Evolutionary conservation across 306 rosid genomes (phyloP).

Genomic region (Parietaria judaica): DNA sequence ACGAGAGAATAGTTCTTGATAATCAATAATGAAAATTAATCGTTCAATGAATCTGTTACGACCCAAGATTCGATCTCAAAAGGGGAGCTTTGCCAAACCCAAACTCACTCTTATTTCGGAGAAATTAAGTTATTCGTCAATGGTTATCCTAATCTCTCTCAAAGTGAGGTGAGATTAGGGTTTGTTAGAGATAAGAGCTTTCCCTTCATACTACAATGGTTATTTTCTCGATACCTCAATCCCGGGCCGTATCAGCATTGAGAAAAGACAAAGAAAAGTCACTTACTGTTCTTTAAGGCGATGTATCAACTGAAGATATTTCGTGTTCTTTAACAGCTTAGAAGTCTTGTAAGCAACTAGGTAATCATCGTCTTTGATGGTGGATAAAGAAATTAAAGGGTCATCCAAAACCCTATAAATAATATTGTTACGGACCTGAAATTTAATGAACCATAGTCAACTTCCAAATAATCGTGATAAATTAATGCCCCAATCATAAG

Average conservation of each 20-base stretch:
- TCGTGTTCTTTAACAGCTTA: constrained; percentile 55
- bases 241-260: background rate
- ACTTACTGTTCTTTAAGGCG: constrained; percentile 80
- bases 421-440: constrained; percentile 66
- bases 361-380: constrained; percentile 80
- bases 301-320: constrained; percentile 81
- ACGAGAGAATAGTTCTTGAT: background rate
- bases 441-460: constrained; percentile 16
- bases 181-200: too few relatives aligned
- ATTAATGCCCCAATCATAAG: background rate
- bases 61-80: too few relatives aligned
- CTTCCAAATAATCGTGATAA: background rate
- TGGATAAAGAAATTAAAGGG: constrained; percentile 63
- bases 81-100: too few relatives aligned
- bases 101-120: too few relatives aligned
- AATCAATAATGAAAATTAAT: too few relatives aligned
- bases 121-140: too few relatives aligned
- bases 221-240: too few relatives aligned
- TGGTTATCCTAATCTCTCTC: too few relatives aligned
- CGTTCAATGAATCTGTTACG: too few relatives aligned
- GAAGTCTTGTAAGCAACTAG: constrained; percentile 77
- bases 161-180: background rate
- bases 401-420: constrained; percentile 80
- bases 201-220: too few relatives aligned
- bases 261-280: background rate